A percentile compares a stretch with the other conserved stretches of the same genome.
These are phyloP conservation scores for Camptophora hylomeconis DNA, from an alignment of 2,329 filamentous ascomycete genomes.

Conservation along the genomic window DNA sequence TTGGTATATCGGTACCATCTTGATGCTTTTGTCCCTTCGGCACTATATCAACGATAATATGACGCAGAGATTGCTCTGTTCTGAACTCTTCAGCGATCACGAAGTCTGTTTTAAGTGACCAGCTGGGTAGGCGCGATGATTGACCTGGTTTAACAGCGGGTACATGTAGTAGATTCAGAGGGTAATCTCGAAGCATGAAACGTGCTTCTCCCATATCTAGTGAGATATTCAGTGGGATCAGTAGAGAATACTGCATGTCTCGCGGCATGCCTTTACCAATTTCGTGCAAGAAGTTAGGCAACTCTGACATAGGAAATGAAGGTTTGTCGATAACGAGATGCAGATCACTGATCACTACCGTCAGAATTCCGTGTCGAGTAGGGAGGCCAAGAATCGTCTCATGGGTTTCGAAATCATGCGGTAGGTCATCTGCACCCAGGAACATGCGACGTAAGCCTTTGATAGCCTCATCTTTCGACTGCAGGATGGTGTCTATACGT, in stretches of 20 bases:
- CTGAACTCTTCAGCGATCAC: constrained; percentile 91
- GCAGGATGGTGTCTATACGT: constrained; percentile 67
- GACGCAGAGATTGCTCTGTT: constrained; percentile 63
- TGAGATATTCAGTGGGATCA: constrained; percentile 80
- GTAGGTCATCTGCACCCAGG: constrained; percentile 67
- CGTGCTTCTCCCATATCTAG: constrained; percentile 83
- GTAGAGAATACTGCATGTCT: constrained; percentile 77
- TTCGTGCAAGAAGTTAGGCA: constrained; percentile 70
- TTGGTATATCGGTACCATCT: constrained; percentile 44
- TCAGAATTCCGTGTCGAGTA: constrained; percentile 70
- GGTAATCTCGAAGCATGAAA: constrained; percentile 83
- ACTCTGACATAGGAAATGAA: constrained; percentile 69
- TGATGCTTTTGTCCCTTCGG: constrained; percentile 47
- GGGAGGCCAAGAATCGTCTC: constrained; percentile 81
- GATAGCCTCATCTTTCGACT: constrained; percentile 58
- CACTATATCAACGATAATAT: constrained; percentile 72
- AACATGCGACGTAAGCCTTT: constrained; percentile 67
- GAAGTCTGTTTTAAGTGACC: constrained; percentile 79
- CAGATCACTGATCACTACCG: constrained; percentile 68
- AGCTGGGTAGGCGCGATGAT: constrained; percentile 63
- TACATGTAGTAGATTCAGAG: constrained; percentile 80
- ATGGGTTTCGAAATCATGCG: constrained; percentile 67
- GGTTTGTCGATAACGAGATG: constrained; percentile 82
- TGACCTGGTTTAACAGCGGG: constrained; percentile 70
- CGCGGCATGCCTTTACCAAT: constrained; percentile 95